Evolutionary conservation across 176 grass and related monocot species (phyloP).

Genomic region (Canna indica): DNA sequence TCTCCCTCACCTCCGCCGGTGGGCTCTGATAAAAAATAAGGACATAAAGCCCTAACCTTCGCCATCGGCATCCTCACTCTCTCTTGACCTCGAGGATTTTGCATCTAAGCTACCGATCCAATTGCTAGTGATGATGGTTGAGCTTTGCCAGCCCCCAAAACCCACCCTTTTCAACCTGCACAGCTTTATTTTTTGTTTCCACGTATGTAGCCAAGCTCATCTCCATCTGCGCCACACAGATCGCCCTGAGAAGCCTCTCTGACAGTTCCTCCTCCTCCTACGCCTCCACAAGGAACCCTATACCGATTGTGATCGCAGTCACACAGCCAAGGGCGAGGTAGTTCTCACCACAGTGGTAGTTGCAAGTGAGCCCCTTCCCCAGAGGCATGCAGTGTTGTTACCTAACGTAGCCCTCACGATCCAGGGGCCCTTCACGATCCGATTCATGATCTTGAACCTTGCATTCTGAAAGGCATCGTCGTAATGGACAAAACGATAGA

Average conservation of each 20-base stretch:
- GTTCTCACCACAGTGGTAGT: slow-evolving; percentile 66
- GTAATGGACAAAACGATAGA: slow-evolving; percentile 70
- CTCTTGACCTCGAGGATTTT: slow-evolving; percentile 22
- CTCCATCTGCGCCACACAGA: slow-evolving; percentile 87
- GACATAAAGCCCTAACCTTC: slow-evolving; percentile 36
- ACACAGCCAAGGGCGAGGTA: slow-evolving; percentile 87
- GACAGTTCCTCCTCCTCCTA: slow-evolving; percentile 83
- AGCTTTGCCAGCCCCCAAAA: slow-evolving; percentile 47
- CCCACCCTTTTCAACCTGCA: slow-evolving; percentile 28
- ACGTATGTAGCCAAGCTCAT: slow-evolving; percentile 67
- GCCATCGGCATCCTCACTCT: slow-evolving; percentile 11
- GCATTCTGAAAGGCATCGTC: slow-evolving; percentile 83
- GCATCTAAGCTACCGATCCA: neutral
- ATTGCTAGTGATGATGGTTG: slow-evolving; percentile 27
- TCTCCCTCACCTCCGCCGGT: slow-evolving; percentile 13
- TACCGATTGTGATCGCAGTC: slow-evolving; percentile 76
- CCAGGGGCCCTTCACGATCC: slow-evolving; percentile 94
- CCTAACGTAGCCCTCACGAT: slow-evolving; percentile 71
- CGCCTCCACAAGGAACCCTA: slow-evolving; percentile 85
- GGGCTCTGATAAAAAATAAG: slow-evolving; percentile 18
- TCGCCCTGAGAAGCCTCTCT: slow-evolving; percentile 65
- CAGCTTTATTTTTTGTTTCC: slow-evolving; percentile 18
- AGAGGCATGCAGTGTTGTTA: slow-evolving; percentile 88
- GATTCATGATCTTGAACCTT: slow-evolving; percentile 93
- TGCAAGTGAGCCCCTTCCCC: slow-evolving; percentile 77